These are phyloP conservation scores for Xylaria sp. DNA, from an alignment of 2,329 filamentous ascomycete species.

Conservation along the genomic window DNA sequence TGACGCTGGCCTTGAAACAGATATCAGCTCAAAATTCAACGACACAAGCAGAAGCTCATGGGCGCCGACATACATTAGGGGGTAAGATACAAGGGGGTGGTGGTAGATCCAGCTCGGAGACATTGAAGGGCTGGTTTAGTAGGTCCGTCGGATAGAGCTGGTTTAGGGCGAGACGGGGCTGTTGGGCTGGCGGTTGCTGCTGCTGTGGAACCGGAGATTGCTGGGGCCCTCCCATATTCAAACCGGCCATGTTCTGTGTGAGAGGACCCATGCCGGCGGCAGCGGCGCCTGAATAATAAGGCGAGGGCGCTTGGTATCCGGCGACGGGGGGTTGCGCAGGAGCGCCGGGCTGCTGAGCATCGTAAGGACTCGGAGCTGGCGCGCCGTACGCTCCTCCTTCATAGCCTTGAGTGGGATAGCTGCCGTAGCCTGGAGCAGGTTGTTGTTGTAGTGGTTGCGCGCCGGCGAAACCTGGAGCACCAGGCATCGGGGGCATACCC, in stretches of 20 bases:
- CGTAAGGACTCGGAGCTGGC: constrained; percentile 46
- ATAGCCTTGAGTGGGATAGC: constrained; percentile 57
- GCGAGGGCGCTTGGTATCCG: constrained; percentile 71
- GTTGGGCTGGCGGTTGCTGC: constrained; percentile 57
- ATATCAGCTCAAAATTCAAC: not conserved
- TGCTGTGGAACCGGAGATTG: constrained; percentile 55
- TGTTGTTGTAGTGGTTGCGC: no score
- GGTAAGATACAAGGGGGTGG: constrained; percentile 91
- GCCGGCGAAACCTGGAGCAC: constrained; percentile 49
- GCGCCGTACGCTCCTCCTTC: constrained; percentile 44
- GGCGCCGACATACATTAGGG: constrained; percentile 76
- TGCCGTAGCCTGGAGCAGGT: constrained; percentile 60
- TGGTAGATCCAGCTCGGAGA: constrained; percentile 87
- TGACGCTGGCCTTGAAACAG: constrained; percentile 76
- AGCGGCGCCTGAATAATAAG: constrained; percentile 66
- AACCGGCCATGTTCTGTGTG: constrained; percentile 83
- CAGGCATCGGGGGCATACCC: constrained; percentile 39
- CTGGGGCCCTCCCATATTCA: constrained; percentile 74
- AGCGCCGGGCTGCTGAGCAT: constrained; percentile 48
- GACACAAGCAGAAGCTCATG: not conserved
- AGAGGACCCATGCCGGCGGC: constrained; percentile 70
- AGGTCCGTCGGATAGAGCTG: constrained; percentile 92
- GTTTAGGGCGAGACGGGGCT: constrained; percentile 68
- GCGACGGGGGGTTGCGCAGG: constrained; percentile 54
- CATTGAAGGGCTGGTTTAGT: constrained; percentile 90